Conservation (phyloP, 1,284 basidiomycete species). For the Trichosporon coremiiforme region DNA sequence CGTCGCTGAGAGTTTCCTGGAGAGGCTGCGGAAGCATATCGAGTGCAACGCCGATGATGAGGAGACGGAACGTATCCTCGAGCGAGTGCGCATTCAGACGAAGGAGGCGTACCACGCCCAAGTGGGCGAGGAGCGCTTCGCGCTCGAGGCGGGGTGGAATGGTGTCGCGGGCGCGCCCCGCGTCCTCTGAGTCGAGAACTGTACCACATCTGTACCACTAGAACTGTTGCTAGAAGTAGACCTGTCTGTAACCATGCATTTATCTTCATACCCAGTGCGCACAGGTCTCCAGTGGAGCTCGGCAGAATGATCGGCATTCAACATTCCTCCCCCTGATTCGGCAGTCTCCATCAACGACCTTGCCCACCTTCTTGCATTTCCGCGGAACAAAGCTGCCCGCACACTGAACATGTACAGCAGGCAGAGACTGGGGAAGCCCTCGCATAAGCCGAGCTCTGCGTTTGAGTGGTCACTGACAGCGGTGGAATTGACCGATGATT, state of each 20-base stretch:
- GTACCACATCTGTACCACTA: not conserved
- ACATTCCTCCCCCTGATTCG: too few species aligned
- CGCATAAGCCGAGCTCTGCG: not conserved
- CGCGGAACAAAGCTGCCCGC: too few species aligned
- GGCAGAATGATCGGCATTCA: too few species aligned
- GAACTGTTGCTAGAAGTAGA: not conserved
- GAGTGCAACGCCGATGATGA: not conserved
- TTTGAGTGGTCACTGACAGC: not conserved
- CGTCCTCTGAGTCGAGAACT: not conserved
- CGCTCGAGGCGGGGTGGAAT: constrained; percentile 4
- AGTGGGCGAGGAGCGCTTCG: not conserved
- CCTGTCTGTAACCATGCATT: constrained; percentile 7
- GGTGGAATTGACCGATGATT: constrained; percentile 8
- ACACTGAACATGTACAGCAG: too few species aligned
- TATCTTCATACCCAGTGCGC: too few species aligned
- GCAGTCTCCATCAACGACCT: too few species aligned
- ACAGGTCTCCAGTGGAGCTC: too few species aligned
- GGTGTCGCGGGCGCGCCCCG: not conserved
- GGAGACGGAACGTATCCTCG: not conserved
- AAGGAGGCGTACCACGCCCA: not conserved
- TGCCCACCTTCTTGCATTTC: too few species aligned
- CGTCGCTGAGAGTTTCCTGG: not conserved
- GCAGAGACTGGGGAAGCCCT: not conserved
- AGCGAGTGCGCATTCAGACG: not conserved
- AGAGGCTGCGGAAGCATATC: not conserved